Evolutionary conservation across 805 yeast species (phyloP).

Genomic region (Candida nemodendra): DNA sequence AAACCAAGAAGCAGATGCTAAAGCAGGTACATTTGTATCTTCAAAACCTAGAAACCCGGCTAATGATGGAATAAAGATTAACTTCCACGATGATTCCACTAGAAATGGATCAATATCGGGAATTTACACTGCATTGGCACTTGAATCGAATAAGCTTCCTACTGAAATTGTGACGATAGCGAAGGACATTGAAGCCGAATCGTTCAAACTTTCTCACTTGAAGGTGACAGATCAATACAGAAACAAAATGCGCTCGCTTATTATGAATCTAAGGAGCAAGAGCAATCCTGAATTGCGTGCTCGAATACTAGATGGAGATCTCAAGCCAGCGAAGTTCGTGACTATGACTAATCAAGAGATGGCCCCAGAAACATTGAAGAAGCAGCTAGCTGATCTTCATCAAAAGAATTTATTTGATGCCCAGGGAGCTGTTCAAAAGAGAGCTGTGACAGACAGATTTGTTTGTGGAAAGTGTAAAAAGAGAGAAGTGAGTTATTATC

Average conservation of each 20-base stretch:
- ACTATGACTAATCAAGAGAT: slow-evolving; percentile 89
- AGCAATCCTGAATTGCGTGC: slow-evolving; percentile 82
- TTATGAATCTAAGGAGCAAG: slow-evolving; percentile 83
- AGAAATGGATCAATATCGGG: slow-evolving; percentile 85
- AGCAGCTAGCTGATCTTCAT: slow-evolving; percentile 81
- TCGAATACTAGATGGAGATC: slow-evolving; percentile 64
- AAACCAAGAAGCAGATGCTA: slow-evolving; percentile 13
- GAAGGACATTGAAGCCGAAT: slow-evolving; percentile 70
- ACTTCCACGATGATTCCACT: slow-evolving; percentile 68
- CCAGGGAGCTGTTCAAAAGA: slow-evolving; percentile 93
- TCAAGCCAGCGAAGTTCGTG: slow-evolving; percentile 64
- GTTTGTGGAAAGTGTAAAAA: slow-evolving; percentile 98
- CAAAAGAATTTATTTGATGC: slow-evolving; percentile 92
- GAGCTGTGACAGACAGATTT: slow-evolving; percentile 95
- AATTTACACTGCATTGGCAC: slow-evolving; percentile 83
- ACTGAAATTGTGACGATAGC: slow-evolving; percentile 59
- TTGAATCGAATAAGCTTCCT: slow-evolving; percentile 59
- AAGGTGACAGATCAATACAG: slow-evolving; percentile 63
- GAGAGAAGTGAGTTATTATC: slow-evolving; percentile 94
- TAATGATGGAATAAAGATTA: slow-evolving; percentile 75
- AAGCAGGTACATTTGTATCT: slow-evolving; percentile 39
- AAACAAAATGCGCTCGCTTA: slow-evolving; percentile 80
- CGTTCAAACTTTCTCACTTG: slow-evolving; percentile 58
- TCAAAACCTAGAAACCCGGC: slow-evolving; percentile 71
- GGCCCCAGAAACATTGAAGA: slow-evolving; percentile 89